Conservation (phyloP, 495 filamentous ascomycete species). For the Penicillium desertorum region DNA sequence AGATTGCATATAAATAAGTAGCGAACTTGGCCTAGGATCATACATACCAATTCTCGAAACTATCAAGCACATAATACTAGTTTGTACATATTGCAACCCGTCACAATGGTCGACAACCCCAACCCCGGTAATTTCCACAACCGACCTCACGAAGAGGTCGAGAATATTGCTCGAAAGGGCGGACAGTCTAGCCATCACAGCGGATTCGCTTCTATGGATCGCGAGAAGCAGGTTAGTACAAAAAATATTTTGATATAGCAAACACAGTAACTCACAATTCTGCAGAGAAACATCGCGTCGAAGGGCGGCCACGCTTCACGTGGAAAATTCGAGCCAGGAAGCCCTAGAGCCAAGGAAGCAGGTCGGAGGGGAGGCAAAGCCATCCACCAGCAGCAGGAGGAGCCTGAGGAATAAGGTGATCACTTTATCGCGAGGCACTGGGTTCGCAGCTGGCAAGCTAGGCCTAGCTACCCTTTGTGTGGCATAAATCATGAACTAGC, state of each 20-base stretch:
- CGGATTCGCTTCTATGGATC: constrained; percentile 39
- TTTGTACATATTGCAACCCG: too few species aligned
- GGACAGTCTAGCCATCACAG: constrained; percentile 42
- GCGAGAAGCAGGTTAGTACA: constrained; percentile 43
- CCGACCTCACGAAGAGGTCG: constrained; percentile 58
- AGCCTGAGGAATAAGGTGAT: constrained; percentile 5
- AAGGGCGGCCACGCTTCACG: constrained; percentile 51
- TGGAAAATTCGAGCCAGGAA: constrained; percentile 50
- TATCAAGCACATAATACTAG: too few species aligned
- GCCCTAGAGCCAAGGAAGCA: constrained; percentile 46
- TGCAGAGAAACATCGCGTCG: constrained; percentile 46
- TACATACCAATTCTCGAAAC: too few species aligned
- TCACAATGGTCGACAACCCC: constrained; percentile 19
- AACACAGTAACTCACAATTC: neutral
- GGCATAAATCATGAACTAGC: too few species aligned
- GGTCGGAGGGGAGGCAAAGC: constrained; percentile 44
- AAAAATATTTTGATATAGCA: too few species aligned
- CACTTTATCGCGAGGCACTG: too few species aligned
- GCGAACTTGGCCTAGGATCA: too few species aligned
- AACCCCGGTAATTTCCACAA: constrained; percentile 68
- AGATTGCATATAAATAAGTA: too few species aligned
- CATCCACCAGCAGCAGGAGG: neutral
- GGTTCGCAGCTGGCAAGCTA: too few species aligned
- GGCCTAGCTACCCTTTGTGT: too few species aligned
- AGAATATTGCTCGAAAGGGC: constrained; percentile 53